Conservation (phyloP, 2,329 filamentous ascomycete species). For the Blastomyces gilchristii region DNA sequence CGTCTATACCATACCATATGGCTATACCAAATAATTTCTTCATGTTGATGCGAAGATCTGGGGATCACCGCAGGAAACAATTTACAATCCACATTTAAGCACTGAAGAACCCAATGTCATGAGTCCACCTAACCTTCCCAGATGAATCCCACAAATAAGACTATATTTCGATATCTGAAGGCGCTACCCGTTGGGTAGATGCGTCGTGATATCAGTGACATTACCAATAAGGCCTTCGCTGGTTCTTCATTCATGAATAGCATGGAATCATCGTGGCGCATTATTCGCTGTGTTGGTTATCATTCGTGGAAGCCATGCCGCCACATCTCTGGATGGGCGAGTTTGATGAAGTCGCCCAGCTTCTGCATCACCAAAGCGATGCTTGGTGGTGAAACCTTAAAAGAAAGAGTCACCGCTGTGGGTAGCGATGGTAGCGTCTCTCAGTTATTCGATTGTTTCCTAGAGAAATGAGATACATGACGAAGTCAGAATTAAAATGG, state of each 20-base stretch:
- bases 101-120: background rate
- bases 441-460: background rate
- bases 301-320: background rate
- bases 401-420: background rate
- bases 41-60: background rate
- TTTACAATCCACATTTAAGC: background rate
- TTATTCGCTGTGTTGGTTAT: background rate
- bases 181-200: background rate
- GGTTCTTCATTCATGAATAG: background rate
- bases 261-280: background rate
- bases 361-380: background rate
- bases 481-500: background rate
- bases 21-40: background rate
- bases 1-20: background rate
- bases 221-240: background rate
- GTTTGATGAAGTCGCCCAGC: background rate
- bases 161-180: background rate
- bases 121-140: background rate
- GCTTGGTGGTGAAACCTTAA: background rate
- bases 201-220: background rate
- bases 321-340: background rate
- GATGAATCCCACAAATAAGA: background rate
- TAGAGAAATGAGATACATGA: background rate
- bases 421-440: background rate
- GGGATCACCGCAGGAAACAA: background rate